Base-by-base conservation (phyloP, 495 filamentous ascomycete species). In the Parachaetomium inaequale region DNA sequence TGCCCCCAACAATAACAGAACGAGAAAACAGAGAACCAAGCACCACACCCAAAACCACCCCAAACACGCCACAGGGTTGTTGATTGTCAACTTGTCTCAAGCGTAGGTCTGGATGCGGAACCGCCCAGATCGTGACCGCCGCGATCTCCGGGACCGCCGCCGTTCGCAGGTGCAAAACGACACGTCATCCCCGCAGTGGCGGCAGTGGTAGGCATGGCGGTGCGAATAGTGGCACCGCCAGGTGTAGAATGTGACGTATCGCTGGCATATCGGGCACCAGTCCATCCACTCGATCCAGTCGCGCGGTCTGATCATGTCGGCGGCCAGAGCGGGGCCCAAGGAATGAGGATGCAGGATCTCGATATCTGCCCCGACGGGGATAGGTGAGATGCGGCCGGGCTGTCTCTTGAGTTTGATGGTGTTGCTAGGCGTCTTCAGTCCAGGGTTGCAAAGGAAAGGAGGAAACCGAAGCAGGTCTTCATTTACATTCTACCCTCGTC, bases 181-280 rank as follows among this genome's bases (percentile, higher is more conserved):
- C n/a, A n/a, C 26, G 19, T 46, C 58, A 12, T 46, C 2, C n/a
- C 58, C 49, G 29, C 58, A 61, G 21, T 10, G 38, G n/a, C 38
- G 49, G 25, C 58, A 54, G 15, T 26, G 4, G 57, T 38, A 29
- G 12, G 56, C 19, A 7, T 23, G n/a, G 11, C 58, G 49, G 21
- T 54, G 49, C 12, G 23, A 52, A 25, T 52, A 29, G 46, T 15
- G 50, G 47, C 58, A 32, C 0, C 36, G 49, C 25, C 29, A 55
- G 40, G 38, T 38, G 40, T 61, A 55, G 51, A 61, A 61, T 3
- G 51, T 55, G n/a, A 54, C 59, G 26, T 55, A 36, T 10, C 51
- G 50, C 11, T 26, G 50, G 40, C 59, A 61, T 19, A 34, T 34
- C 10, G 59, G 29, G 8, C 59, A 61, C 50, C 50, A 61, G 50